Conservation (phyloP, 805 yeast species). For the Schwanniomyces occidentalis region DNA sequence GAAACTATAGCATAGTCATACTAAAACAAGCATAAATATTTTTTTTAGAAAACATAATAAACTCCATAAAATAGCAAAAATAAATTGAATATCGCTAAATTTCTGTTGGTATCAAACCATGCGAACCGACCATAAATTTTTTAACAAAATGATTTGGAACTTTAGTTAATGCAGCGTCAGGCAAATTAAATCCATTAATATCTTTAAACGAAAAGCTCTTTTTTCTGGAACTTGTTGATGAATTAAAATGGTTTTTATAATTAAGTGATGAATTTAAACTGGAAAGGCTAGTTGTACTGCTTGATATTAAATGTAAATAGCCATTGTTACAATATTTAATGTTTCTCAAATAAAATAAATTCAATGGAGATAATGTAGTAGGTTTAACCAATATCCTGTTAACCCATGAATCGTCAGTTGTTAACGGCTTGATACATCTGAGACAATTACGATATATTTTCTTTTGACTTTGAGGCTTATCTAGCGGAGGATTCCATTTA, state of each 20-base stretch:
- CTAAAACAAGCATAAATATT: too few relatives aligned
- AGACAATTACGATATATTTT: slow-evolving; percentile 52
- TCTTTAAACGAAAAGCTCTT: slow-evolving; percentile 18
- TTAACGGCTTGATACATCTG: slow-evolving; percentile 56
- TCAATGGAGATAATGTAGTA: slow-evolving; percentile 30
- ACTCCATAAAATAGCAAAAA: too few relatives aligned
- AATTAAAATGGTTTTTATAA: not conserved
- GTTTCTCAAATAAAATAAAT: slow-evolving; percentile 19
- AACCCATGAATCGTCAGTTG: slow-evolving; percentile 54
- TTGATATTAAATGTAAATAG: slow-evolving; percentile 7
- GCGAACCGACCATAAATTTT: slow-evolving; percentile 36
- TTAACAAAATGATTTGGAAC: slow-evolving; percentile 33
- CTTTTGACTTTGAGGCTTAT: slow-evolving; percentile 27
- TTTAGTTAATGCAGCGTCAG: slow-evolving; percentile 26
- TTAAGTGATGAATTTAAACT: slow-evolving; percentile 14
- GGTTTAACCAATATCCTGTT: slow-evolving; percentile 47
- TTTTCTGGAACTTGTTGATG: slow-evolving; percentile 8
- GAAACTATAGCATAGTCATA: too few relatives aligned
- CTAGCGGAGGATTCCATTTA: slow-evolving; percentile 51
- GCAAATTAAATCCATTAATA: slow-evolving; percentile 16
- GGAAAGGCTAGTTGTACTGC: slow-evolving; percentile 17
- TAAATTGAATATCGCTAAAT: too few relatives aligned
- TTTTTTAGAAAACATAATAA: too few relatives aligned
- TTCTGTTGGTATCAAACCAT: slow-evolving; percentile 35
- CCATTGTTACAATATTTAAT: slow-evolving; percentile 14